These are phyloP conservation scores for Sedum album DNA, from an alignment of 164 flowering plant genomes.

Conservation along the genomic window DNA sequence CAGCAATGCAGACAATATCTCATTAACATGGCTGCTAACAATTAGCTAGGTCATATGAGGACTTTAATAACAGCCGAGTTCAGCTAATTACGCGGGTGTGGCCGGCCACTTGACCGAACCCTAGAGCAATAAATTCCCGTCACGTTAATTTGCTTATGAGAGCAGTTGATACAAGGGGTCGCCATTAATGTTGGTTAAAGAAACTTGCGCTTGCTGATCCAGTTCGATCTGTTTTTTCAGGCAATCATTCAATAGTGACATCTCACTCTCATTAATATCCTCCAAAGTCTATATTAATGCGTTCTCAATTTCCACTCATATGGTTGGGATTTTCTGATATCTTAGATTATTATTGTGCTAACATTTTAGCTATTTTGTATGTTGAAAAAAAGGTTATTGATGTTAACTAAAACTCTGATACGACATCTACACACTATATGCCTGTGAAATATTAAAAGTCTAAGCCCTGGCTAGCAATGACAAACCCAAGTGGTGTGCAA, in stretches of 20 bases:
- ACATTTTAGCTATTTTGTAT: no score
- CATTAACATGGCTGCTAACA: not conserved
- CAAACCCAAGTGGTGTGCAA: not conserved
- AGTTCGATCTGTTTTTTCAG: constrained; percentile 5
- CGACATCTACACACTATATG: no score
- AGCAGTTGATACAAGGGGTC: constrained; percentile 1
- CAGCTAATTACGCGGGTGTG: not conserved
- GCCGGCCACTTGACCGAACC: not conserved
- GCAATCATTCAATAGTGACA: constrained; percentile 3
- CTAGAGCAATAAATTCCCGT: not conserved
- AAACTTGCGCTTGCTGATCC: constrained; percentile 3
- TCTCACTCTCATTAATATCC: not conserved
- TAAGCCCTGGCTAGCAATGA: not conserved
- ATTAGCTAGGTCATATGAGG: not conserved
- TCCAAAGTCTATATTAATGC: not conserved
- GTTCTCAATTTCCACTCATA: not conserved
- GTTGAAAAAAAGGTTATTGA: no score
- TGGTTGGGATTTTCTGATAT: no score
- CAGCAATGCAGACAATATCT: not conserved
- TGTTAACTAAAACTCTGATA: no score
- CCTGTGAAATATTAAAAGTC: no score
- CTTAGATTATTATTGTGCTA: no score
- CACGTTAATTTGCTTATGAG: not conserved
- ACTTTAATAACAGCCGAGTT: not conserved
- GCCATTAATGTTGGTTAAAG: not conserved